Evolutionary conservation across 352 stramenopile genomes (phyloP).

Genomic region (Phytophthora cajani): DNA sequence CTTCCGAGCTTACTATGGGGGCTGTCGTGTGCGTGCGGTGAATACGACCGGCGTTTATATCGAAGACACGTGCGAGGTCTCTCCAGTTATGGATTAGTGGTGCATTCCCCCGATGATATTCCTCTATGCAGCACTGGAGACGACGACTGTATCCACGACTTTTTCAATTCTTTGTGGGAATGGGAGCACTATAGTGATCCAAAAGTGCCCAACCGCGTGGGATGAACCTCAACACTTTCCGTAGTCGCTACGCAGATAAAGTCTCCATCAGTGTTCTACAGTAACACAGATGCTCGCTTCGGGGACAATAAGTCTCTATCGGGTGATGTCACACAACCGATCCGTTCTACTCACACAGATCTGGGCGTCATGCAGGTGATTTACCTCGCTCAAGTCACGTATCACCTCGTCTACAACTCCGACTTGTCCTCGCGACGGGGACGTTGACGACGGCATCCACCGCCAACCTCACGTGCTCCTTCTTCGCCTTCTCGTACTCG

Average conservation of each 20-base stretch:
- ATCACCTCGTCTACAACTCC: conserved; percentile 30
- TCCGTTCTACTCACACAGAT: conserved; percentile 36
- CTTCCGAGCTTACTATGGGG: conserved; percentile 33
- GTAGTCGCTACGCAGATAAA: conserved; percentile 25
- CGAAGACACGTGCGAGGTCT: conserved; percentile 20
- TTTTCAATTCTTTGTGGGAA: conserved; percentile 36
- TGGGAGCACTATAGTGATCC: conserved; percentile 16
- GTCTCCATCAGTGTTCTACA: conserved; percentile 23
- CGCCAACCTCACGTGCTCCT: conserved; percentile 32
- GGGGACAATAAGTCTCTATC: conserved; percentile 26
- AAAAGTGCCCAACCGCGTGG: conserved; percentile 9
- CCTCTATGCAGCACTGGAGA: conserved; percentile 27
- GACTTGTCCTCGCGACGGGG: conserved; percentile 30
- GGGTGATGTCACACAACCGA: conserved; percentile 31
- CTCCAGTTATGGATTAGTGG: conserved; percentile 24
- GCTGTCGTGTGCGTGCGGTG: conserved; percentile 24
- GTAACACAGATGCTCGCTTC: conserved; percentile 32
- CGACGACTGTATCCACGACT: conserved; percentile 32
- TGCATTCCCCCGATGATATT: conserved; percentile 33
- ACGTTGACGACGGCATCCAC: conserved; percentile 27
- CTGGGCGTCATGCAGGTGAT: conserved; percentile 30
- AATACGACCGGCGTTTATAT: conserved; percentile 32
- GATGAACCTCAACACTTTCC: conserved; percentile 28
- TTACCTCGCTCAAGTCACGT: conserved; percentile 28
- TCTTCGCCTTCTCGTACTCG: conserved; percentile 25